Conservation (phyloP, 75 land plant genomes). For the Adiantum capillusveneris region DNA sequence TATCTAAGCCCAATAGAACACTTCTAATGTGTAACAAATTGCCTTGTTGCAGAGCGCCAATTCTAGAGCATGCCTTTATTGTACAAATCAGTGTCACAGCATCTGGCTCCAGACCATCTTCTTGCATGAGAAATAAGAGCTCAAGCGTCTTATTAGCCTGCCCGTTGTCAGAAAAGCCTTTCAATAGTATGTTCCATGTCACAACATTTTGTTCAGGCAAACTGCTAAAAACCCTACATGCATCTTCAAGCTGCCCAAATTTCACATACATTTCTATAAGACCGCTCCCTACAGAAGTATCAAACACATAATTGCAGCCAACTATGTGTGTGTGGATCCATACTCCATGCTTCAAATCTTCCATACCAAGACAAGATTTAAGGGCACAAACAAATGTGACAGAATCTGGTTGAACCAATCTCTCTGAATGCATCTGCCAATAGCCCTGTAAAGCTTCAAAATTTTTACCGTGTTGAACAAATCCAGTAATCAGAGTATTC, state of each 20-base stretch:
- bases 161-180: conserved; percentile 14
- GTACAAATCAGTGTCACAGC: conserved; percentile 11
- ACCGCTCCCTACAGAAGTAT: conserved; percentile 22
- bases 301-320: conserved; percentile 5
- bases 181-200: conserved; percentile 32
- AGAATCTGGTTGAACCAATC: conserved; percentile 24
- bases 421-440: conserved; percentile 1
- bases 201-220: conserved; percentile 19
- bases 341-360: conserved; percentile 14
- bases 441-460: conserved; percentile 1
- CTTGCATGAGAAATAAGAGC: conserved; percentile 16
- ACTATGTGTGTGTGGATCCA: conserved; percentile 13
- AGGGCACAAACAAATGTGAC: conserved; percentile 23
- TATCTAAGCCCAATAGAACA: conserved; percentile 14
- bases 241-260: conserved; percentile 22
- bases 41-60: conserved; percentile 10
- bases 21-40: conserved; percentile 11
- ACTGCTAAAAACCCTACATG: conserved; percentile 16
- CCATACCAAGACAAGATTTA: conserved; percentile 13
- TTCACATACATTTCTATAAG: conserved; percentile 27
- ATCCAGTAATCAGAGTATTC: conserved; percentile 9
- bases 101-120: conserved; percentile 14
- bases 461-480: not conserved
- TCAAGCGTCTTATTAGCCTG: conserved; percentile 8
- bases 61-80: conserved; percentile 4